These are phyloP conservation scores for Blastobotrys proliferans DNA, from an alignment of 1,139 yeast genomes.

Conservation along the genomic window DNA sequence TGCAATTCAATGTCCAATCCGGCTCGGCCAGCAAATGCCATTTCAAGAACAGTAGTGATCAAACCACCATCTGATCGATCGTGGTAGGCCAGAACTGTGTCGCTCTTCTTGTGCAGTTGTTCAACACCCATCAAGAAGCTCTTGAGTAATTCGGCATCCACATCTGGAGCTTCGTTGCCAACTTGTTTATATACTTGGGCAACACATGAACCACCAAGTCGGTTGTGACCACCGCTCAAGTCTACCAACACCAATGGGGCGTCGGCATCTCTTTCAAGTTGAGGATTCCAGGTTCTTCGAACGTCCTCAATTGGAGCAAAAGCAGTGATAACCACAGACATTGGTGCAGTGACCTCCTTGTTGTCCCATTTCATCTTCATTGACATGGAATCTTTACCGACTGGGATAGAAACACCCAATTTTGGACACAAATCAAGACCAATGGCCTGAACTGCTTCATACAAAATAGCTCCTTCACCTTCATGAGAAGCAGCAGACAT, in stretches of 20 bases:
- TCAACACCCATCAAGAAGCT: constrained; percentile 66
- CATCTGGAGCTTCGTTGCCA: constrained; percentile 81
- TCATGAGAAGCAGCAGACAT: constrained; percentile 96
- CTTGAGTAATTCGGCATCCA: constrained; percentile 61
- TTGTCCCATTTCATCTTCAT: constrained; percentile 97
- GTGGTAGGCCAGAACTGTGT: constrained; percentile 79
- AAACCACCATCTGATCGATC: constrained; percentile 98
- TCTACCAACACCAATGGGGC: constrained; percentile 77
- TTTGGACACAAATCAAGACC: constrained; percentile 94
- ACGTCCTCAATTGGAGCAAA: constrained; percentile 86
- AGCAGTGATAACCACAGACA: constrained; percentile 88
- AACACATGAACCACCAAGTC: constrained; percentile 88
- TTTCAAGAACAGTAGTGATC: constrained; percentile 77
- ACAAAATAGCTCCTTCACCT: constrained; percentile 93
- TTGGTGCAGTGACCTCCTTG: constrained; percentile 90
- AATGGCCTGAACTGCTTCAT: constrained; percentile 96
- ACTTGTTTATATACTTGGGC: constrained; percentile 90
- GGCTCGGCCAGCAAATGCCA: constrained; percentile 95
- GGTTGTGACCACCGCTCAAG: constrained; percentile 53
- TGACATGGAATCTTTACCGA: constrained; percentile 98
- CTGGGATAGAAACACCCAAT: constrained; percentile 88
- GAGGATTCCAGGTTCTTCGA: constrained; percentile 93
- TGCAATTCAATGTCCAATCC: constrained; percentile 54
- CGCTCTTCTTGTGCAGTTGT: constrained; percentile 60
- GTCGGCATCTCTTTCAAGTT: constrained; percentile 46